These are phyloP conservation scores for Funneliformis mosseae DNA, from an alignment of 192 early-diverging fungal species.

Conservation along the genomic window DNA sequence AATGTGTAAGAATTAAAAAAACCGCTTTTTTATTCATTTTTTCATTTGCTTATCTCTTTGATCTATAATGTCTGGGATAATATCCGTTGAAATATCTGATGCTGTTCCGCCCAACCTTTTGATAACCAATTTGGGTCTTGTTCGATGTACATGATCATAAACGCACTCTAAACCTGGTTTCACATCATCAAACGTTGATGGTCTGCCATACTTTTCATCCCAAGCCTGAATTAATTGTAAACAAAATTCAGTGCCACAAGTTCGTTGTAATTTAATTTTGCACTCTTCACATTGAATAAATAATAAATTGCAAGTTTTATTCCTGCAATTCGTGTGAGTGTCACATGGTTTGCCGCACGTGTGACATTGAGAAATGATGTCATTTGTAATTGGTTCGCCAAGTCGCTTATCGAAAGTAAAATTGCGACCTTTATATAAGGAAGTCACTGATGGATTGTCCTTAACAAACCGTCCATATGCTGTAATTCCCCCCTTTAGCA, in stretches of 20 bases:
- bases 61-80: neutral
- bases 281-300: constrained; percentile 71
- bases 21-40: neutral
- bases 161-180: constrained; percentile 14
- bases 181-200: constrained; percentile 24
- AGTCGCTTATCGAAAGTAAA: constrained; percentile 82
- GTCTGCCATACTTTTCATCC: constrained; percentile 35
- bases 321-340: constrained; percentile 69
- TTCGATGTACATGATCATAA: constrained; percentile 30
- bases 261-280: constrained; percentile 45
- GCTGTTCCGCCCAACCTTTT: constrained; percentile 25
- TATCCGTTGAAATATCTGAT: neutral
- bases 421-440: constrained; percentile 74
- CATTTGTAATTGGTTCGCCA: constrained; percentile 70
- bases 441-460: constrained; percentile 43
- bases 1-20: neutral
- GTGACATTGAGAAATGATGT: constrained; percentile 67
- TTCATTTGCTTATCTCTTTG: neutral
- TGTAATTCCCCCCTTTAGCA: constrained; percentile 73
- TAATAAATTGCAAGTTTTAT: constrained; percentile 71
- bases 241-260: constrained; percentile 53
- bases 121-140: constrained; percentile 21
- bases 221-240: constrained; percentile 48
- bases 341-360: constrained; percentile 69
- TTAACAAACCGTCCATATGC: constrained; percentile 70